A percentile compares a stretch with the other conserved stretches of the same genome.
Evolutionary conservation across 805 yeast genomes (phyloP).

Genomic region (Sugiyamaella americana): DNA sequence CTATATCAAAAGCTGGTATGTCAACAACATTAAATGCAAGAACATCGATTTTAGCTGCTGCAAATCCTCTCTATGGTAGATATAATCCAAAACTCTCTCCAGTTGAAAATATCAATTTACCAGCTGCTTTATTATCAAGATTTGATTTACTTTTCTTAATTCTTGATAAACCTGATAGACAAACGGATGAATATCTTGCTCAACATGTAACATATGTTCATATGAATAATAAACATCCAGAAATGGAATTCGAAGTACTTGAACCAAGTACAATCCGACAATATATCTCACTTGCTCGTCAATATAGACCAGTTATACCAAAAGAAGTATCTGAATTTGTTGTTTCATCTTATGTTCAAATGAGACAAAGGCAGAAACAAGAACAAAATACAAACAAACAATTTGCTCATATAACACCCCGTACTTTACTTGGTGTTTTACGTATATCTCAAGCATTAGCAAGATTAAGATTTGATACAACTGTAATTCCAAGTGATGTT

Average conservation of each 20-base stretch:
- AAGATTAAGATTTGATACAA: slow-evolving; percentile 70
- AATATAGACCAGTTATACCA: slow-evolving; percentile 78
- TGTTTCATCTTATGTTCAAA: slow-evolving; percentile 75
- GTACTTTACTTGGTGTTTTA: slow-evolving; percentile 85
- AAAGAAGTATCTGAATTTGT: slow-evolving; percentile 80
- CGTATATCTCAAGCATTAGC: slow-evolving; percentile 95
- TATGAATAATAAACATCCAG: slow-evolving; percentile 84
- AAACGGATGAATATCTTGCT: slow-evolving; percentile 79
- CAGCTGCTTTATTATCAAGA: slow-evolving; percentile 93
- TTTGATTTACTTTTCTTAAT: slow-evolving; percentile 85
- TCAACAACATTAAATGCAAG: slow-evolving; percentile 94
- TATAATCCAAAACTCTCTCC: slow-evolving; percentile 89
- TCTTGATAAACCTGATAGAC: slow-evolving; percentile 76
- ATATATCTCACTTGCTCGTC: slow-evolving; percentile 78
- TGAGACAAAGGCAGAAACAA: slow-evolving; percentile 85
- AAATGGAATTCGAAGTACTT: slow-evolving; percentile 62
- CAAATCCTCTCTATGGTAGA: slow-evolving; percentile 95
- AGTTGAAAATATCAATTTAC: slow-evolving; percentile 89
- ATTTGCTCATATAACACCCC: slow-evolving; percentile 90
- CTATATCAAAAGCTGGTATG: slow-evolving; percentile 96
- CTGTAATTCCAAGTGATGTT: slow-evolving; percentile 72
- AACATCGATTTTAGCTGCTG: slow-evolving; percentile 93
- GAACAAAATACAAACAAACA: slow-evolving; percentile 66
- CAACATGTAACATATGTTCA: slow-evolving; percentile 94
- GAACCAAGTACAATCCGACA: slow-evolving; percentile 79